Evolutionary conservation across 2,329 filamentous ascomycete genomes (phyloP).

Genomic region (Fusarium coicis): DNA sequence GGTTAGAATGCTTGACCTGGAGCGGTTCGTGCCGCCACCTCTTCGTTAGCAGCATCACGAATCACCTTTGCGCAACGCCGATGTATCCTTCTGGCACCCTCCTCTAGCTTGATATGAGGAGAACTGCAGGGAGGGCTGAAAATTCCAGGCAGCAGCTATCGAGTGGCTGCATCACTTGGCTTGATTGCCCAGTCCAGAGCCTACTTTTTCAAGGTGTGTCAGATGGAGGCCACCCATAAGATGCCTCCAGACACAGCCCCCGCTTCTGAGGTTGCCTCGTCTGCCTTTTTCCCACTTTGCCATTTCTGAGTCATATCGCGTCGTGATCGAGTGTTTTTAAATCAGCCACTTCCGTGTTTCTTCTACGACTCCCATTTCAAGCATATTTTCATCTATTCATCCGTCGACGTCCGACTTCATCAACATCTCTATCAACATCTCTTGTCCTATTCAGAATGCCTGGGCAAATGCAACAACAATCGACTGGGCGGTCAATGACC

Average conservation of each 20-base stretch:
- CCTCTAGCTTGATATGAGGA: background rate
- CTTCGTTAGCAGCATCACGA: background rate
- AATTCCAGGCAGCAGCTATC: background rate
- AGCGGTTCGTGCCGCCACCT: background rate
- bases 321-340: background rate
- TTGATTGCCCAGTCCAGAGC: background rate
- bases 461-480: background rate
- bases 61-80: background rate
- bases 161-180: background rate
- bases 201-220: background rate
- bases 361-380: background rate
- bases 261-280: background rate
- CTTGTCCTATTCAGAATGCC: background rate
- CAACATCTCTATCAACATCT: too few relatives aligned
- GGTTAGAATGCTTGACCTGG: background rate
- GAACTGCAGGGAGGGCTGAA: background rate
- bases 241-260: background rate
- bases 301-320: background rate
- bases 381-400: background rate
- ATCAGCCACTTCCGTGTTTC: background rate
- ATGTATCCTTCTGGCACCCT: background rate
- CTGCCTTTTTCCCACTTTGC: background rate
- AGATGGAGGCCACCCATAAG: background rate
- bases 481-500: background rate
- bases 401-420: background rate